Evolutionary conservation across 208 protist species (phyloP), one percentile per base, ranked within the genome.

Genomic region (Leishmania major): DNA sequence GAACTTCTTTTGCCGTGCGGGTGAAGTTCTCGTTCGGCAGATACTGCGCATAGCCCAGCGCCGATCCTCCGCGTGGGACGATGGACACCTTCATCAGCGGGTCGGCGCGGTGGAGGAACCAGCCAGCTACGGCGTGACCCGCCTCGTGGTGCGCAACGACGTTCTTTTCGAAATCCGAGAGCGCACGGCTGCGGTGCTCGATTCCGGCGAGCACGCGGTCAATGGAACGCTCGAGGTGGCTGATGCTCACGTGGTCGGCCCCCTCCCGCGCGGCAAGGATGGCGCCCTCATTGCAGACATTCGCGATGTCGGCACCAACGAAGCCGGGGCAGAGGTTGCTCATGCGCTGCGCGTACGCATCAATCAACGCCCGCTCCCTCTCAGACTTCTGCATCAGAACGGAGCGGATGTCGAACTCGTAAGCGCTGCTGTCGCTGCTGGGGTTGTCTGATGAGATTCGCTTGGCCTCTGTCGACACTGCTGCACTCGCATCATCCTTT

Each of bases 81-180:
- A 99, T 99, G 11, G 98, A 99, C 40, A 99, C 98, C 84, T 99
- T 99, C 78, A 99, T 95, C 40, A 99, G 89, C 59, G 99, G 99
- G 74, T 99, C 94, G 0, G 98, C 94, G 78, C 99, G 92, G 85
- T 99, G 92, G 6, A 99, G 93, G 90, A 99, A 99, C 99, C 99
- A 99, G 31, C 98, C 97, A 40, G 87, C 94, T 15, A 99, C 92
- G 43, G 98, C 99, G 86, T 99, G 99, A 5, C 99, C 99, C 11
- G 99, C 98, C 91, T 99, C 99, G 90, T 99, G 99, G 87, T 99
- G 98, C 22, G 99, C 99, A 10, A 99, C 97, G 13, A 96, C 93
- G 7, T 91, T 90, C 84, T 98, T 97, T 84, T 99, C 98, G 66
- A 97, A 94, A 15, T 83, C 75, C 0, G 92, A 94, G 35, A 99